Conservation (phyloP, 176 grass and related monocot genomes). For the Guadua angustifolia region DNA sequence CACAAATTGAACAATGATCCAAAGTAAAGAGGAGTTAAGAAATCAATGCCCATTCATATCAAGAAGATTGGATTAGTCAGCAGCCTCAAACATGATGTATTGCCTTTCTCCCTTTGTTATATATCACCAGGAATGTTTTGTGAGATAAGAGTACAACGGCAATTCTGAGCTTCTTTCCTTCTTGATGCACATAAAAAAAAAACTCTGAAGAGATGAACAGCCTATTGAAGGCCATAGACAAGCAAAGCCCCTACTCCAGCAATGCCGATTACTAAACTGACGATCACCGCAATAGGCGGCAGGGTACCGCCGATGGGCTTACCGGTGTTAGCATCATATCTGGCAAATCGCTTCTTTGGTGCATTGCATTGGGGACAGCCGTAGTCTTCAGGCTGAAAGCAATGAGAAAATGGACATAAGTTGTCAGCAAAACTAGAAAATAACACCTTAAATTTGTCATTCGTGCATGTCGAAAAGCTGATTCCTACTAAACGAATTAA, state of each 20-base stretch:
- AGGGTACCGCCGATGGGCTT: conserved; percentile 68
- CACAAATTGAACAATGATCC: neutral
- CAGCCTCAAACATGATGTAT: conserved; percentile 25
- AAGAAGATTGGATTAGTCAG: conserved; percentile 10
- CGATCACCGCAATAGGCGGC: conserved; percentile 68
- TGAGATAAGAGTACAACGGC: conserved; percentile 23
- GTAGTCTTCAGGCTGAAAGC: conserved; percentile 74
- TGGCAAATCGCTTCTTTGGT: conserved; percentile 84
- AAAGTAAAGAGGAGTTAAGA: neutral
- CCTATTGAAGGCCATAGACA: conserved; percentile 88
- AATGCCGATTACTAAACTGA: conserved; percentile 73
- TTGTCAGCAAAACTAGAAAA: conserved; percentile 37
- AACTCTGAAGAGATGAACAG: conserved; percentile 16
- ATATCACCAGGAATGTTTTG: conserved; percentile 29
- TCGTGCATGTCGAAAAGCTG: conserved; percentile 11
- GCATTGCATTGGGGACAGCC: conserved; percentile 96
- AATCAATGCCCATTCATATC: no score
- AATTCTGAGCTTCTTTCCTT: conserved; percentile 32
- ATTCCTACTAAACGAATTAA: conserved; percentile 26
- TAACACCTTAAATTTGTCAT: neutral
- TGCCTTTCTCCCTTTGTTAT: conserved; percentile 23
- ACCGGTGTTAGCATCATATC: conserved; percentile 65
- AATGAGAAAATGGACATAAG: conserved; percentile 19
- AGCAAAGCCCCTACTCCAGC: conserved; percentile 85
- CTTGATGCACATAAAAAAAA: conserved; percentile 26